Base-by-base conservation (phyloP, 768 basidiomycete genomes). In the Rhizopogon salebrosus region DNA sequence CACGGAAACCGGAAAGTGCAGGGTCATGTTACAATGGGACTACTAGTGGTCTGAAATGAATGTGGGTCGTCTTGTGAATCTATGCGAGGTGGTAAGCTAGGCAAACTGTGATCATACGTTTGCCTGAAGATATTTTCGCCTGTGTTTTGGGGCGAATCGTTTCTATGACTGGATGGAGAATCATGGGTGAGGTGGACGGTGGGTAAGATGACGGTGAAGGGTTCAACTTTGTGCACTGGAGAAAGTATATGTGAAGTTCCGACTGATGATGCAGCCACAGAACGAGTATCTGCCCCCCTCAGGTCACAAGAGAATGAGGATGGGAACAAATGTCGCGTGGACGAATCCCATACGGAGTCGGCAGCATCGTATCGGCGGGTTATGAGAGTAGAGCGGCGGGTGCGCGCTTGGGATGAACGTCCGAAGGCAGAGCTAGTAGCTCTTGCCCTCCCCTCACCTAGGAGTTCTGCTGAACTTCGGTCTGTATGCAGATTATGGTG, bases 401-500 rank as follows among this genome's bases (percentile, higher is more conserved):
- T 48, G 31, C 49, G 34, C 20, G 43, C 23, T 27, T 40, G 52
- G 11, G 43, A 51, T 18, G 57, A 34, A n/a, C 22, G 29, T 50
- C 38, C 48, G 14, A 29, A 9, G 29, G 48, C 14, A 43, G 36
- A 49, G 8, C 41, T 37, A n/a, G 42, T 16, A 41, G 39, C 3
- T 36, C 29, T 57, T 48, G 36, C 16, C 13, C 53, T 41, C 18
- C 50, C 42, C 6, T 54, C 56, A 8, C 23, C 48, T n/a, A 57
- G 27, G 24, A 59, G 31, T 13, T 51, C 49, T 9, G 49, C 49
- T 3, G 53, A 52, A 22, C 31, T 45, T 18, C 57, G 36, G 35
- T 71, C 62, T 11, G 71, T 69, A 49, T 65, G 67, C 29, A 63
- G 54, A 36, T 70, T 64, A 13, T 63, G 67, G 43, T 73, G 69